These are phyloP conservation scores for Quaeritorhiza haematococci DNA, from an alignment of 371 early-diverging fungal genomes.

Conservation along the genomic window DNA sequence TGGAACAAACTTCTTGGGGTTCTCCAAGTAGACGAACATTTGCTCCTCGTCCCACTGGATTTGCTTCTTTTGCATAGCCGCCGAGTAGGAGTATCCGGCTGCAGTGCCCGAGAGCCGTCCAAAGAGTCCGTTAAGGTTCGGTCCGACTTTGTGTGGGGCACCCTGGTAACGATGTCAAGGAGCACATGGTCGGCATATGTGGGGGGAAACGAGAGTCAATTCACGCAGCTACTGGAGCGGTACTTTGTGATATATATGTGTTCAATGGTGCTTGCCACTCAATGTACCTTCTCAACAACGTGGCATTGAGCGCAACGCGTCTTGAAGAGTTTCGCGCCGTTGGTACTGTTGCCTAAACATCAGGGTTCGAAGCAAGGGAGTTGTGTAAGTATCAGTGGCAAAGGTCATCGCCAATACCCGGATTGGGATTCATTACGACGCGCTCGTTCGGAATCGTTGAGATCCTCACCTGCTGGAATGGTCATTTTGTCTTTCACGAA, in stretches of 20 bases:
- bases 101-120: slow-evolving; percentile 85
- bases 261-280: not conserved
- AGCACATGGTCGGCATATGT: no score
- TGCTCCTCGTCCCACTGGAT: slow-evolving; percentile 80
- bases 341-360: slow-evolving; percentile 37
- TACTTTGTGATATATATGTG: no score
- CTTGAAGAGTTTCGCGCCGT: slow-evolving; percentile 98
- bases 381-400: not conserved
- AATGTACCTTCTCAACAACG: slow-evolving; percentile 79
- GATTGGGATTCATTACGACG: no score
- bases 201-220: not conserved
- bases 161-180: slow-evolving; percentile 38
- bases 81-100: slow-evolving; percentile 88
- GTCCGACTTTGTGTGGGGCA: slow-evolving; percentile 92
- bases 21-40: slow-evolving; percentile 55
- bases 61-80: slow-evolving; percentile 86
- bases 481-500: not conserved
- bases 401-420: not conserved
- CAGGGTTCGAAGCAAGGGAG: not conserved
- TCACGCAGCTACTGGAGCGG: not conserved
- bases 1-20: slow-evolving; percentile 95
- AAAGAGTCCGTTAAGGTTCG: slow-evolving; percentile 90
- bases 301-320: slow-evolving; percentile 98
- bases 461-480: slow-evolving; percentile 6
- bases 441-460: no score